Percentiles rank a stretch among this genome's conserved stretches.
phyloP scores from a whole-genome alignment of 2,329 filamentous ascomycete genomes.

The Colletotrichum brevisporum region DNA sequence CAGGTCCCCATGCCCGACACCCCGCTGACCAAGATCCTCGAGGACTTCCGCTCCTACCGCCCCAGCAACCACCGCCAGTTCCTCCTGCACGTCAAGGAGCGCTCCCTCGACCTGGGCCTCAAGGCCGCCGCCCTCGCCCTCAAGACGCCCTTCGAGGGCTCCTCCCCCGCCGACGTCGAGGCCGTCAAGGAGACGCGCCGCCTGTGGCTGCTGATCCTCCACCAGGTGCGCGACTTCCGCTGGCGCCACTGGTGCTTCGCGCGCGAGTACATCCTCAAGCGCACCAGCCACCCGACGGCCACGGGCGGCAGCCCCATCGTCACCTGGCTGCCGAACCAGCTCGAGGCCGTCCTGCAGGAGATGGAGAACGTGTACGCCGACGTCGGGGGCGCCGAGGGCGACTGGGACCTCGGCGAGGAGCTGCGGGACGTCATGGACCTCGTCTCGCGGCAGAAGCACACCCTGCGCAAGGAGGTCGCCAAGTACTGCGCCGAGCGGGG shows the following conservation, averaged over 20 bases:
- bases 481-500: conserved; percentile 79
- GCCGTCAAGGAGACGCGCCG: conserved; percentile 68
- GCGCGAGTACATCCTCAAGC: conserved; percentile 86
- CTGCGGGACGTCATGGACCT: conserved; percentile 76
- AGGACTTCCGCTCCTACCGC: conserved; percentile 90
- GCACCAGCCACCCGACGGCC: conserved; percentile 81
- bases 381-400: conserved; percentile 57
- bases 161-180: conserved; percentile 47
- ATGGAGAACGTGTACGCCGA: conserved; percentile 73
- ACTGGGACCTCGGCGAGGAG: conserved; percentile 59
- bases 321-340: conserved; percentile 87
- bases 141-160: conserved; percentile 42
- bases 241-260: conserved; percentile 92
- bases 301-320: conserved; percentile 87
- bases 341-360: conserved; percentile 79
- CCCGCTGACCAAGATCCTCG: conserved; percentile 88
- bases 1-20: conserved; percentile 90
- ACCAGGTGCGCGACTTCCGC: conserved; percentile 85
- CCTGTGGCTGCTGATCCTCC: conserved; percentile 75
- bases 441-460: conserved; percentile 74
- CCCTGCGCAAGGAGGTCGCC: conserved; percentile 79
- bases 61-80: conserved; percentile 92
- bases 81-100: conserved; percentile 76
- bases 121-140: conserved; percentile 69
- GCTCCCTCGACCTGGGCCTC: conserved; percentile 64